phyloP scores from a whole-genome alignment of 805 yeast genomes.

The Ogataea degrootiae region DNA sequence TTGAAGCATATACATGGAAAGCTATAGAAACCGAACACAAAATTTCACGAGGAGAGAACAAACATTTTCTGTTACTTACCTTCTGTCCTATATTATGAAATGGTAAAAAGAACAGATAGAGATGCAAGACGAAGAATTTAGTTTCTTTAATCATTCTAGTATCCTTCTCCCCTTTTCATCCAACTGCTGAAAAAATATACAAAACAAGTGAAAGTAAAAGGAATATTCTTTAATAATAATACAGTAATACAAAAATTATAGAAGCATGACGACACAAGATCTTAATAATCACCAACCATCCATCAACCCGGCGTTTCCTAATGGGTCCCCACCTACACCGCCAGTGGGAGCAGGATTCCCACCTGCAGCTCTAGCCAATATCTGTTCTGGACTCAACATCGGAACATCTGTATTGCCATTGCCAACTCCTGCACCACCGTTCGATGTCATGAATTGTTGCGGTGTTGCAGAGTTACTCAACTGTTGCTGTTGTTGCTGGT shows the following conservation, averaged over 20 bases:
- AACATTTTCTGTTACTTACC: no score
- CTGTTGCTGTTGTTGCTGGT: not conserved
- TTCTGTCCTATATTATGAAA: no score
- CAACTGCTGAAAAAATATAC: no score
- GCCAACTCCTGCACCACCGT: conserved; percentile 3
- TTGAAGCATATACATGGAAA: no score
- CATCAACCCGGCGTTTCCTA: conserved; percentile 8
- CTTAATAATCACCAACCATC: conserved; percentile 17
- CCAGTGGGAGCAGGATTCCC: conserved; percentile 2
- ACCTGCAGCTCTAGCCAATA: conserved; percentile 27
- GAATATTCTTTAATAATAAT: not conserved
- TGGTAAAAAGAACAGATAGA: no score
- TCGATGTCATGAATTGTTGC: conserved; percentile 5
- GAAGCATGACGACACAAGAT: not conserved
- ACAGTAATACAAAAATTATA: not conserved
- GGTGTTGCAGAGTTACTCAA: conserved; percentile 4
- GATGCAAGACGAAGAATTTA: no score
- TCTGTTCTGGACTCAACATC: conserved; percentile 31
- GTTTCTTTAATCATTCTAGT: no score
- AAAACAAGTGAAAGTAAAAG: not conserved
- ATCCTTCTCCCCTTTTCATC: no score
- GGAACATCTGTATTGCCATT: conserved; percentile 5
- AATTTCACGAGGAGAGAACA: no score
- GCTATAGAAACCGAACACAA: no score
- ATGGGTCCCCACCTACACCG: not conserved